These are phyloP conservation scores for Eutrema heterophyllum DNA, from an alignment of 345 rosid genomes.

Conservation along the genomic window DNA sequence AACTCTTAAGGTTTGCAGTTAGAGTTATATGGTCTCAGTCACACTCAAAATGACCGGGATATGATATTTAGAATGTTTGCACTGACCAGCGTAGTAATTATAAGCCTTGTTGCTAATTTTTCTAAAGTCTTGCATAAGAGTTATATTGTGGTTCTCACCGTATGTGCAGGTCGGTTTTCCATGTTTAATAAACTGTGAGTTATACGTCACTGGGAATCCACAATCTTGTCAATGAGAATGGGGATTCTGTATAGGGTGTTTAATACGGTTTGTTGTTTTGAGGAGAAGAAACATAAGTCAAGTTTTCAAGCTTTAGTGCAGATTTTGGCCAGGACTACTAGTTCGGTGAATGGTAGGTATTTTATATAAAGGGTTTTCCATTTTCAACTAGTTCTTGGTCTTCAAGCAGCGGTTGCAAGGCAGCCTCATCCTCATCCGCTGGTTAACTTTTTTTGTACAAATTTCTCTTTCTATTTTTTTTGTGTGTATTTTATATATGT, in stretches of 20 bases:
- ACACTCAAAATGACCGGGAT: not conserved
- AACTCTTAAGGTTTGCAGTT: not conserved
- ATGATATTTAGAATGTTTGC: not conserved
- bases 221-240: constrained; percentile 18
- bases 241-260: constrained; percentile 6
- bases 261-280: constrained; percentile 13
- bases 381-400: constrained; percentile 2
- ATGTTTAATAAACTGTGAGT: not conserved
- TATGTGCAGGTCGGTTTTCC: constrained; percentile 18
- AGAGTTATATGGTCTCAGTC: not conserved
- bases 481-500: not conserved
- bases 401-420: constrained; percentile 1
- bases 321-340: constrained; percentile 11
- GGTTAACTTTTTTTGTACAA: not conserved
- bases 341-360: constrained; percentile 9
- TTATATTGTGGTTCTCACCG: not conserved
- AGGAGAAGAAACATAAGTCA: constrained; percentile 14
- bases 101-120: not conserved
- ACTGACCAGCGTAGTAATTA: not conserved
- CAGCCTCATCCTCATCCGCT: not conserved
- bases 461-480: not conserved
- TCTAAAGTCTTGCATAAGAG: not conserved
- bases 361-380: not conserved
- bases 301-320: constrained; percentile 1
- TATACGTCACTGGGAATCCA: constrained; percentile 10